These are phyloP conservation scores for Chlamydomonas sp. DNA, from an alignment of 139 green algal species.

Conservation along the genomic window DNA sequence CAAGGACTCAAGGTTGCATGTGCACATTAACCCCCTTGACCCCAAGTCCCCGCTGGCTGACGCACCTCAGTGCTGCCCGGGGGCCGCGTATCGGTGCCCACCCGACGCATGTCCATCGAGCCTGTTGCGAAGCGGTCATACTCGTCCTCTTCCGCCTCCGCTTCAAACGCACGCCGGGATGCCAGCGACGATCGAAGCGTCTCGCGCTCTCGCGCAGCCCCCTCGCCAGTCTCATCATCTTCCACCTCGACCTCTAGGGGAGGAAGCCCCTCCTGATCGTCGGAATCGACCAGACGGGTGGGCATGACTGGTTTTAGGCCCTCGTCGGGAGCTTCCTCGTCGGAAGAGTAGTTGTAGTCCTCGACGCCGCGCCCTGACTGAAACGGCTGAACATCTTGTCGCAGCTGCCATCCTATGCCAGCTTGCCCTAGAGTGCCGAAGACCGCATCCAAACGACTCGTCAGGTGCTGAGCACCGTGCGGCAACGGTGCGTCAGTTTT, in stretches of 20 bases:
- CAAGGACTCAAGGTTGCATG: too few relatives aligned
- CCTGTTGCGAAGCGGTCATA: constrained; percentile 44
- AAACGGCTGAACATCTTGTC: constrained; percentile 8
- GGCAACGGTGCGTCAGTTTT: too few relatives aligned
- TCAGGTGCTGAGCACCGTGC: too few relatives aligned
- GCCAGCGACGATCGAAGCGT: neutral
- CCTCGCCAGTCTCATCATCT: neutral
- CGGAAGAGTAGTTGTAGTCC: constrained; percentile 13
- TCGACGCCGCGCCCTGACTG: neutral
- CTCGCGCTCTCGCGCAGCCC: neutral
- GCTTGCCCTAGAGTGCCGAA: neutral
- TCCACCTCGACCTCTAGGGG: too few relatives aligned
- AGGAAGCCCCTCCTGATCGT: constrained; percentile 2
- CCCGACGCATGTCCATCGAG: neutral
- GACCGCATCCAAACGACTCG: neutral
- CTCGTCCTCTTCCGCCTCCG: constrained; percentile 46
- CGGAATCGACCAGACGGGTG: constrained; percentile 8
- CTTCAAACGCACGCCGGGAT: constrained; percentile 41
- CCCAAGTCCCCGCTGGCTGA: neutral
- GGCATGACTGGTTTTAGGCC: constrained; percentile 16
- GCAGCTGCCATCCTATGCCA: constrained; percentile 15
- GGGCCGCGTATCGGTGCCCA: neutral
- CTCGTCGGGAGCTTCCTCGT: constrained; percentile 19
- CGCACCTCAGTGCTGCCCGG: constrained; percentile 19
- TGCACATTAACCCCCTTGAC: neutral